Evolutionary conservation across 129 eudicot species (phyloP).

Genomic region (Helianthus tuberosus): DNA sequence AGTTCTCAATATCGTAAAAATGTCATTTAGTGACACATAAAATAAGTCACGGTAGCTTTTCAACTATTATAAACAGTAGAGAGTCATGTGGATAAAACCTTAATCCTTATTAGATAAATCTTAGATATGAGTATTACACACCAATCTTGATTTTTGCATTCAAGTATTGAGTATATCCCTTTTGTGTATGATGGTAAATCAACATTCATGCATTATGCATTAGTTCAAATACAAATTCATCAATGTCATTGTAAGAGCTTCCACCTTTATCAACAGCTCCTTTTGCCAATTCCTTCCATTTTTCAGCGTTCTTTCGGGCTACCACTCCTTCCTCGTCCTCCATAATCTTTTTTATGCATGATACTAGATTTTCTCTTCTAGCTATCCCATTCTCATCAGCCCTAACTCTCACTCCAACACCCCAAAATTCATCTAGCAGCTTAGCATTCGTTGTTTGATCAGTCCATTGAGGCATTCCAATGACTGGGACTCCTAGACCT

Average conservation of each 20-base stretch:
- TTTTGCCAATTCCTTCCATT: slow-evolving; percentile 39
- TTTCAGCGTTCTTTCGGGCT: slow-evolving; percentile 8
- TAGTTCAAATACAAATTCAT: slow-evolving; percentile 26
- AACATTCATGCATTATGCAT: not conserved
- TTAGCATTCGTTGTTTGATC: slow-evolving; percentile 40
- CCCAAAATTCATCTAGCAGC: slow-evolving; percentile 36
- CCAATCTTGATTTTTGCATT: no score
- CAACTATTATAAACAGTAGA: no score
- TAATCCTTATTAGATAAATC: no score
- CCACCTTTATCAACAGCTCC: slow-evolving; percentile 29
- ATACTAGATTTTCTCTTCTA: slow-evolving; percentile 16
- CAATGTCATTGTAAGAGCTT: slow-evolving; percentile 31
- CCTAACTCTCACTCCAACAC: slow-evolving; percentile 27
- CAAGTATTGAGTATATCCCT: no score
- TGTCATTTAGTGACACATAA: no score
- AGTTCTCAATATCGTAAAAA: no score
- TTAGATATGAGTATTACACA: no score
- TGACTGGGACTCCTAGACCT: slow-evolving; percentile 36
- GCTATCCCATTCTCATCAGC: slow-evolving; percentile 27
- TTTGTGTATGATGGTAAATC: not conserved
- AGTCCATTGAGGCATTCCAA: slow-evolving; percentile 40
- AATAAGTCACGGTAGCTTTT: no score
- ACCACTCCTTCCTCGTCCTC: slow-evolving; percentile 27
- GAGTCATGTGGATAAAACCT: no score
- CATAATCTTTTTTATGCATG: slow-evolving; percentile 25